These are phyloP conservation scores for Juglanconis sp. DNA, from an alignment of 2,329 filamentous ascomycete genomes.

Conservation along the genomic window DNA sequence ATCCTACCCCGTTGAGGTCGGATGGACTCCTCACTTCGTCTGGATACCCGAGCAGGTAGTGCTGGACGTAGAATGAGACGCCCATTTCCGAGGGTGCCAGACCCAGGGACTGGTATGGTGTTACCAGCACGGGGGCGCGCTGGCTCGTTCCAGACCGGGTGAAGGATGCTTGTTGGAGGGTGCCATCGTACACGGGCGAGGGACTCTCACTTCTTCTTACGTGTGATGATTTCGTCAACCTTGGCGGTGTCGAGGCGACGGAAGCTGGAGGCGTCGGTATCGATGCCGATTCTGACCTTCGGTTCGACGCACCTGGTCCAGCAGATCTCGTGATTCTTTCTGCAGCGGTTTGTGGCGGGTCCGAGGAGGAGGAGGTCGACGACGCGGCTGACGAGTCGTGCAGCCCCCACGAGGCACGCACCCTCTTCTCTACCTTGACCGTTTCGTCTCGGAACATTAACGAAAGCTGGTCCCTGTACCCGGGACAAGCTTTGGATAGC, in stretches of 20 bases:
- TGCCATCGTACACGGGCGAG: not conserved
- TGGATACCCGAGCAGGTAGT: conserved; percentile 49
- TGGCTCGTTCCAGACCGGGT: not conserved
- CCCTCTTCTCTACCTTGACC: conserved; percentile 58
- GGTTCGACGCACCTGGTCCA: not conserved
- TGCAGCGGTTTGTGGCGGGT: not conserved
- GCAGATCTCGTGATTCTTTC: conserved; percentile 9
- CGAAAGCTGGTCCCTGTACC: conserved; percentile 62
- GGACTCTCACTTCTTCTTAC: not conserved
- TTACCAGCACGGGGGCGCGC: not conserved
- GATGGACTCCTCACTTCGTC: conserved; percentile 41
- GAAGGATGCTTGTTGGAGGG: not conserved
- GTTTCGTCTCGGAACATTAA: conserved; percentile 67
- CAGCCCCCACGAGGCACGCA: conserved; percentile 49
- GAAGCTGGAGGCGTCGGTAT: conserved; percentile 12
- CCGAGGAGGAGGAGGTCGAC: conserved; percentile 19
- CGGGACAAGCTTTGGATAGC: conserved; percentile 57
- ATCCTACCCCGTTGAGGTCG: conserved; percentile 34
- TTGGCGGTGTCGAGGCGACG: conserved; percentile 14
- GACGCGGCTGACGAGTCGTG: conserved; percentile 23
- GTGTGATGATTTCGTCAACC: not conserved
- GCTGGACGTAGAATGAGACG: conserved; percentile 48
- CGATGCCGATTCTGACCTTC: not conserved
- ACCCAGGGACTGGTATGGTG: not conserved
- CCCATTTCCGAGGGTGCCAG: conserved; percentile 40